Evolutionary conservation across 2,329 filamentous ascomycete genomes (phyloP).

Genomic region (Fusarium continuum): DNA sequence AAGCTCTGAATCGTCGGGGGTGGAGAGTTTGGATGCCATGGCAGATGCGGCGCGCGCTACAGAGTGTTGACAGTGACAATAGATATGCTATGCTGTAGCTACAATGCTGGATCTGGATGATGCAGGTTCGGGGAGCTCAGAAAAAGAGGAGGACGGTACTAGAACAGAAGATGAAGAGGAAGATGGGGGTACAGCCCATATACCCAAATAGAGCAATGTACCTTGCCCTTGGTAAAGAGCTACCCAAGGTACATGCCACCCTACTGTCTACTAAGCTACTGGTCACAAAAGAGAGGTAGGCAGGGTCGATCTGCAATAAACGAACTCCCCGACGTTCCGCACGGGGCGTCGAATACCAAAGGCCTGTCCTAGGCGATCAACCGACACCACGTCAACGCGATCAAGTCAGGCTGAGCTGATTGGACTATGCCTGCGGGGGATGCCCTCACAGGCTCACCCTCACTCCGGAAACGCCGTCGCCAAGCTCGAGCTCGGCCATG

Average conservation of each 20-base stretch:
- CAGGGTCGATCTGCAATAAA: background rate
- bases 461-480: constrained; percentile 14
- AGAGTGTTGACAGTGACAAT: no score
- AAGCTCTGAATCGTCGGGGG: constrained; percentile 14
- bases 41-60: background rate
- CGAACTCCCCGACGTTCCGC: constrained; percentile 21
- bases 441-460: no score
- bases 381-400: background rate
- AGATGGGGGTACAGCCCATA: background rate
- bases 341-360: constrained; percentile 1
- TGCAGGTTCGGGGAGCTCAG: background rate
- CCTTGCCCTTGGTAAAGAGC: background rate
- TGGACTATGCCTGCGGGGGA: constrained; percentile 1
- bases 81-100: no score
- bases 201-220: background rate
- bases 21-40: constrained; percentile 13
- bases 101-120: no score
- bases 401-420: background rate
- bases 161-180: background rate
- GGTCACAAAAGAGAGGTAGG: no score
- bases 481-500: background rate
- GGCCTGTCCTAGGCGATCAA: constrained; percentile 14
- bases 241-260: background rate
- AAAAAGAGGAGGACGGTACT: background rate
- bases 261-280: no score